Evolutionary conservation across 331 rosid genomes (phyloP).

Genomic region (Saraca asoca): DNA sequence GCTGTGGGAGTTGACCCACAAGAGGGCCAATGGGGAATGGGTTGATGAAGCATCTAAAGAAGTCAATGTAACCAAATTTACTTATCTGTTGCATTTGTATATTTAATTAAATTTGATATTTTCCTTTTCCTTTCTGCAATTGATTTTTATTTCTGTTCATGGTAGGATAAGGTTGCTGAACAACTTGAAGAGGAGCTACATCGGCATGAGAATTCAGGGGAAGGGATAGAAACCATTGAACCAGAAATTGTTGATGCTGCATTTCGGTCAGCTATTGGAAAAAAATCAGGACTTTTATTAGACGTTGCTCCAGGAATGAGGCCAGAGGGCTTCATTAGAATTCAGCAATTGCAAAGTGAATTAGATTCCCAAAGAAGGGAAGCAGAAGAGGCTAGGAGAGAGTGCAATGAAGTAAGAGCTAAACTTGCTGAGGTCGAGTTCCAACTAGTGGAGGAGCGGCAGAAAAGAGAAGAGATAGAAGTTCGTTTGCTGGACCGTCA

Average conservation of each 20-base stretch:
- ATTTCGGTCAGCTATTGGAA: constrained; percentile 40
- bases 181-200: constrained; percentile 25
- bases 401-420: constrained; percentile 36
- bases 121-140: constrained; percentile 1
- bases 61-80: constrained; percentile 37
- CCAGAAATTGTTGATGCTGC: constrained; percentile 40
- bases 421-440: constrained; percentile 41
- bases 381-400: constrained; percentile 38
- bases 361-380: constrained; percentile 42
- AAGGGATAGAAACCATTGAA: constrained; percentile 24
- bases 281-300: constrained; percentile 28
- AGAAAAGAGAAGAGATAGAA: constrained; percentile 34
- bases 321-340: neutral
- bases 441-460: constrained; percentile 37
- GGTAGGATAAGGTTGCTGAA: constrained; percentile 41
- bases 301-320: constrained; percentile 22
- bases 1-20: constrained; percentile 49
- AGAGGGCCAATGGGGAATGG: constrained; percentile 48
- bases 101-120: constrained; percentile 25
- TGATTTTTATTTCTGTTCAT: neutral
- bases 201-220: constrained; percentile 25
- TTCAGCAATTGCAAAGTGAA: constrained; percentile 33
- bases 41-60: constrained; percentile 44
- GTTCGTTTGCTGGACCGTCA: constrained; percentile 33
- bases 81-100: neutral